Percentiles rank a stretch among this genome's conserved stretches.
These are phyloP conservation scores for Pyrenochaeta sp. DNA, from an alignment of 2,329 filamentous ascomycete species.

Conservation along the genomic window DNA sequence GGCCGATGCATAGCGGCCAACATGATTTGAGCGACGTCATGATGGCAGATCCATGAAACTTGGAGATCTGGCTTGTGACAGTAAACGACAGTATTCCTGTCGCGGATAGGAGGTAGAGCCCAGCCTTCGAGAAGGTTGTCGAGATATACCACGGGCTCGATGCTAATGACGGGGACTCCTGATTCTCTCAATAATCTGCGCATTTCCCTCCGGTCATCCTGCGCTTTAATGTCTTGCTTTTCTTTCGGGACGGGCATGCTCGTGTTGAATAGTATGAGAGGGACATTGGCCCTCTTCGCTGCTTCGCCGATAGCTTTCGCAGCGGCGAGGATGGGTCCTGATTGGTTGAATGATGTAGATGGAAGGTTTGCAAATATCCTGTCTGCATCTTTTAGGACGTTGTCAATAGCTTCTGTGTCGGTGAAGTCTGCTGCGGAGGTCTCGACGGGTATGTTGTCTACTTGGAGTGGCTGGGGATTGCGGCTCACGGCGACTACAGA, in stretches of 20 bases:
- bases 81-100: slow-evolving; percentile 49
- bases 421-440: slow-evolving; percentile 33
- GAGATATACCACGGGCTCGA: slow-evolving; percentile 52
- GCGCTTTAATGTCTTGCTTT: slow-evolving; percentile 36
- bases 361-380: slow-evolving; percentile 40
- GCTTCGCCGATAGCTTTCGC: slow-evolving; percentile 27
- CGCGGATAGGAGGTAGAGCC: slow-evolving; percentile 48
- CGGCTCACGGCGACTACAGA: slow-evolving; percentile 38
- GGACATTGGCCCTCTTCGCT: slow-evolving; percentile 24
- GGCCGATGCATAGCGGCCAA: slow-evolving; percentile 44
- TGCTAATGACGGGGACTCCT: slow-evolving; percentile 45
- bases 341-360: slow-evolving; percentile 39
- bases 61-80: slow-evolving; percentile 51
- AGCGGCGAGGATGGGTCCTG: slow-evolving; percentile 33
- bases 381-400: slow-evolving; percentile 27
- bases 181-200: slow-evolving; percentile 38
- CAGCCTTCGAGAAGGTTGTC: slow-evolving; percentile 53
- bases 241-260: slow-evolving; percentile 37
- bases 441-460: slow-evolving; percentile 26
- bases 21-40: slow-evolving; percentile 53
- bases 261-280: slow-evolving; percentile 40
- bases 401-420: slow-evolving; percentile 19
- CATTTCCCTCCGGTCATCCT: slow-evolving; percentile 44
- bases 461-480: slow-evolving; percentile 24
- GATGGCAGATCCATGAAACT: slow-evolving; percentile 53